These are phyloP conservation scores for Penicillium palitans DNA, from an alignment of 2,329 filamentous ascomycete species.

Conservation along the genomic window DNA sequence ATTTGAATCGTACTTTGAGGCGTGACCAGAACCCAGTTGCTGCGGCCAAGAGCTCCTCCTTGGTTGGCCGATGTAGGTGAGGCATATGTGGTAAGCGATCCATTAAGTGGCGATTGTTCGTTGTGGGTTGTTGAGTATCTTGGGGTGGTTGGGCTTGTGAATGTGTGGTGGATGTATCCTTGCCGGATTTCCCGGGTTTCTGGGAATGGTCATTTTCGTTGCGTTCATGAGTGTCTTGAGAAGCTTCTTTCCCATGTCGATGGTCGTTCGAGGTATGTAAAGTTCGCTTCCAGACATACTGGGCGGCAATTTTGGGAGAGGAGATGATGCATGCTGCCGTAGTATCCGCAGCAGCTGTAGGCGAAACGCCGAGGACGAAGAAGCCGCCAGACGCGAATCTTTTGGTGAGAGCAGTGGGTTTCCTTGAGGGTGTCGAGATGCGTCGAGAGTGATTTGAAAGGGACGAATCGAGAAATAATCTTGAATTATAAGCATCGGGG, in stretches of 20 bases:
- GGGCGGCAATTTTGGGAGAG: constrained; percentile 33
- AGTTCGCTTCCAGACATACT: constrained; percentile 33
- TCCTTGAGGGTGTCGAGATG: constrained; percentile 26
- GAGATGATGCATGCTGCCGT: constrained; percentile 35
- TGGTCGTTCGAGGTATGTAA: constrained; percentile 34
- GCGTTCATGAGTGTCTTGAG: constrained; percentile 17
- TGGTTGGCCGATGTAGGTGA: constrained; percentile 79
- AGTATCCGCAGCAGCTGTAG: constrained; percentile 36
- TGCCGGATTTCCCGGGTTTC: constrained; percentile 7
- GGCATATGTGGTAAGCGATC: constrained; percentile 68
- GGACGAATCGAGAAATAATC: constrained; percentile 18
- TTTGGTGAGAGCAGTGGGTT: constrained; percentile 47
- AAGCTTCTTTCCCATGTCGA: constrained; percentile 14
- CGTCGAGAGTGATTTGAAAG: constrained; percentile 10
- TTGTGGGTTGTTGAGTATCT: constrained; percentile 20
- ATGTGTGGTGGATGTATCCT: constrained; percentile 9
- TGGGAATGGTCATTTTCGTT: constrained; percentile 17
- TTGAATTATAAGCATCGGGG: constrained; percentile 15
- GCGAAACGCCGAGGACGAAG: constrained; percentile 50
- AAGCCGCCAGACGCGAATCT: constrained; percentile 59
- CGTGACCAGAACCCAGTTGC: constrained; percentile 92
- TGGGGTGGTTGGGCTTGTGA: constrained; percentile 27
- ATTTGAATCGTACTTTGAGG: constrained; percentile 90
- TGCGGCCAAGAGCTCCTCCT: constrained; percentile 87
- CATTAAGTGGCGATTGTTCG: constrained; percentile 49